phyloP scores from a whole-genome alignment of 148 eudicot genomes.

The Persicaria tinctoria region DNA sequence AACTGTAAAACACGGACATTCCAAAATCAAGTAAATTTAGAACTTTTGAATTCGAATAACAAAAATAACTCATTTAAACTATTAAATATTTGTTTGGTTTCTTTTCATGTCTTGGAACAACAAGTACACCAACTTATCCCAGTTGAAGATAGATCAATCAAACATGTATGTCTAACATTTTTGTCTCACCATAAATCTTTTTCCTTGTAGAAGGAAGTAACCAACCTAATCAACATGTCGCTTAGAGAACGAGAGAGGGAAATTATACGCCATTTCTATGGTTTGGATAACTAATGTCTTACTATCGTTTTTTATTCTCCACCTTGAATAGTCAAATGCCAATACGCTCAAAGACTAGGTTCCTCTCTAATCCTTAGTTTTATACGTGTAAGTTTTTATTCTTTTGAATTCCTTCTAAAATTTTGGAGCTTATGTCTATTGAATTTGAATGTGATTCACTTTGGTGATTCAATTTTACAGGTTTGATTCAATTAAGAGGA shows the following conservation, averaged over 20 bases:
- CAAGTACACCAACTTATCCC: no score
- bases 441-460: no score
- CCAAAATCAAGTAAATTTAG: not conserved
- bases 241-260: conserved; percentile 70
- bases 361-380: no score
- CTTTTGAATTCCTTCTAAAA: no score
- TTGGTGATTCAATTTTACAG: no score
- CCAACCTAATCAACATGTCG: conserved; percentile 47
- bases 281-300: conserved; percentile 71
- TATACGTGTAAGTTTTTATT: no score
- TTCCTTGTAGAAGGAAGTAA: conserved; percentile 72
- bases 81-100: not conserved
- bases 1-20: not conserved
- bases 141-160: no score
- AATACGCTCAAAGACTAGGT: no score
- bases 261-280: conserved; percentile 78
- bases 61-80: not conserved
- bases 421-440: no score
- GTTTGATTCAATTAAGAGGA: no score
- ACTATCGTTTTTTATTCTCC: conserved; percentile 14
- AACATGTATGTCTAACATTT: not conserved
- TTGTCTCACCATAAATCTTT: not conserved
- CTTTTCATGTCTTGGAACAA: not conserved
- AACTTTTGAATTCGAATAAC: not conserved
- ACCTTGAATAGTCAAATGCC: no score